Percentiles rank a stretch among this genome's conserved stretches.
Evolutionary conservation across 1,284 basidiomycete species (phyloP).

Genomic region (Sporisorium iseilematis-ciliati): DNA sequence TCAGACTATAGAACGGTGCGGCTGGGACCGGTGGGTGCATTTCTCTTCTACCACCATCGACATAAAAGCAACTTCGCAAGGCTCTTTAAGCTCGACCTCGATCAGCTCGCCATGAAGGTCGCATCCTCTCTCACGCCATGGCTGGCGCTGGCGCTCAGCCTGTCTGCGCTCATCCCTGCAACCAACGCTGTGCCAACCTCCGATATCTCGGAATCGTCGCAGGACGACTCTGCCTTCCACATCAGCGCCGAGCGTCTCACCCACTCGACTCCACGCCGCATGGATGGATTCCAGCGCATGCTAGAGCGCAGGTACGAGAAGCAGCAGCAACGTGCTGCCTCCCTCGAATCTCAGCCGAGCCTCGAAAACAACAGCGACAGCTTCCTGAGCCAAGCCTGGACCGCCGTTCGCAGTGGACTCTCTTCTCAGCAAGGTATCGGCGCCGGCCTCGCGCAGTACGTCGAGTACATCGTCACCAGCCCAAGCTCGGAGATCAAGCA

Average conservation of each 20-base stretch:
- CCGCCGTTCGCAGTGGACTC: conserved; percentile 16
- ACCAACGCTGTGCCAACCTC: conserved; percentile 19
- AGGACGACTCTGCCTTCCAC: background rate
- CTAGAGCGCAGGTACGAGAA: conserved; percentile 38
- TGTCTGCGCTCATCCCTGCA: conserved; percentile 5
- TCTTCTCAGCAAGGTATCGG: conserved; percentile 23
- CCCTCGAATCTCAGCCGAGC: background rate
- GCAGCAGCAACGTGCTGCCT: conserved; percentile 19
- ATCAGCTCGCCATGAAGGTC: conserved; percentile 23
- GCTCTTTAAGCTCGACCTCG: background rate
- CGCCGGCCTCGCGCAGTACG: conserved; percentile 15
- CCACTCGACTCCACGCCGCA: conserved; percentile 39
- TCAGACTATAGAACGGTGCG: background rate
- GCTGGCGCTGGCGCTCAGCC: conserved; percentile 27
- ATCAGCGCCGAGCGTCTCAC: conserved; percentile 46
- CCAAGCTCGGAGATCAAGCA: conserved; percentile 1
- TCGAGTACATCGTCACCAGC: conserved; percentile 20
- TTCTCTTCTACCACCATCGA: background rate
- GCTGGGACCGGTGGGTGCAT: background rate
- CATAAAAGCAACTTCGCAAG: background rate
- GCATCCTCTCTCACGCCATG: conserved; percentile 30
- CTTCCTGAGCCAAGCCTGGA: conserved; percentile 18
- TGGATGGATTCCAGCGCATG: conserved; percentile 48
- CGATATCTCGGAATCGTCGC: background rate
- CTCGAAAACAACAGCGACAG: background rate